phyloP scores from a whole-genome alignment of 1,284 basidiomycete genomes.

The Phellopilus nigrolimitatus region DNA sequence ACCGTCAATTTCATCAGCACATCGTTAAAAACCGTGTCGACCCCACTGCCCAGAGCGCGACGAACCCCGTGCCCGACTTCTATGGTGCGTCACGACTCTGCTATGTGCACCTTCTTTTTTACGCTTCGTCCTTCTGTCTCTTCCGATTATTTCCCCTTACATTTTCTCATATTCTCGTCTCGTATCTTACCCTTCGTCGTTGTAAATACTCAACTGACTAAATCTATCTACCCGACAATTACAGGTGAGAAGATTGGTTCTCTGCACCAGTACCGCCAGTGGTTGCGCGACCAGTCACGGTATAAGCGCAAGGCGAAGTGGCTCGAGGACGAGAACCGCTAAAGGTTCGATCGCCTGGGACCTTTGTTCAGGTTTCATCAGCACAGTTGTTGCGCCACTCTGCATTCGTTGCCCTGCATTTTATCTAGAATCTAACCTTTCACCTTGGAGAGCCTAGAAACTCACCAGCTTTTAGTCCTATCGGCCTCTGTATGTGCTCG shows the following conservation, averaged over 20 bases:
- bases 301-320: slow-evolving; percentile 76
- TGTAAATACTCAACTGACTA: not conserved
- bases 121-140: too few species aligned
- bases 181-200: slow-evolving; percentile 7
- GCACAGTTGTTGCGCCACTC: slow-evolving; percentile 11
- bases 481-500: too few species aligned
- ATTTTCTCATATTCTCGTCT: not conserved
- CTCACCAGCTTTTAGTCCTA: too few species aligned
- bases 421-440: too few species aligned
- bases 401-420: too few species aligned
- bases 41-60: slow-evolving; percentile 77
- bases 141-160: too few species aligned
- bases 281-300: slow-evolving; percentile 85
- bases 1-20: slow-evolving; percentile 77
- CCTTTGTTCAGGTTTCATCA: not conserved
- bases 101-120: not conserved
- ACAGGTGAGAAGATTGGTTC: slow-evolving; percentile 82
- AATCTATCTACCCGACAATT: slow-evolving; percentile 8
- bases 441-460: too few species aligned
- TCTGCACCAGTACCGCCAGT: slow-evolving; percentile 78
- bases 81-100: slow-evolving; percentile 56
- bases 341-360: slow-evolving; percentile 17
- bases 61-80: slow-evolving; percentile 86
- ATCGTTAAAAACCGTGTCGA: slow-evolving; percentile 86
- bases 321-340: slow-evolving; percentile 48